Evolutionary conservation across 108 stramenopile species (phyloP), one percentile per base, ranked within the genome.

Genomic region (Epithemia pelagica): DNA sequence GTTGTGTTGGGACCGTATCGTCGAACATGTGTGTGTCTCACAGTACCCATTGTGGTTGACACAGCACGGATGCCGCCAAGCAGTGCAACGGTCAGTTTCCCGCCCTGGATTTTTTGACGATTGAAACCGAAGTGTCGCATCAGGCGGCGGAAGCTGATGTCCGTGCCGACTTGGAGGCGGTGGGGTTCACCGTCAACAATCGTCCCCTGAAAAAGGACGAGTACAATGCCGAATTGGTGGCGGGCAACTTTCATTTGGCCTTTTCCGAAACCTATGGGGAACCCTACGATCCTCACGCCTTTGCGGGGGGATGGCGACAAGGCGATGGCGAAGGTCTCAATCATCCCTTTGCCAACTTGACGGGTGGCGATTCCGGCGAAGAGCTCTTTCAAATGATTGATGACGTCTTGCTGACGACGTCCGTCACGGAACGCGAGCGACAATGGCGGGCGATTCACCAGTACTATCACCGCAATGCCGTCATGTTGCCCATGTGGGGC

Each of bases 211-310:
- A 62, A 54, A 80, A 80, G 51, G 77, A 54, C 26, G 79, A 67
- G 1, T 52, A 68, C 70, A 83, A 83, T 59, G 20, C 30, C 24
- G 78, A 71, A 24, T 76, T 63, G 51, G 52, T 70, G 72, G 33
- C 27, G 19, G 83, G 83, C 18, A 74, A 84, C 74, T 84, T 78
- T 61, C 70, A 78, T 60, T 27, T 84, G 53, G 74, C 74, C 3
- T 60, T 84, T 53, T 78, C 65, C 25, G 79, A 84, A 68, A 80
- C 79, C 2, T 84, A 79, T 79, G 83, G 83, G 19, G 15, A 67
- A 0, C 82, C 83, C 20, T 84, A 84, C 70, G 83, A 84, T 59
- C 83, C 83, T 0, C 74, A 77, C 46, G 67, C 74, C 20, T 80
- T 52, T 55, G 82, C 66, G 18, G 46, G 28, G 15, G 80, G 73